These are phyloP conservation scores for Triticum dicoccoides DNA, from an alignment of 176 grass and related monocot genomes.

Conservation along the genomic window DNA sequence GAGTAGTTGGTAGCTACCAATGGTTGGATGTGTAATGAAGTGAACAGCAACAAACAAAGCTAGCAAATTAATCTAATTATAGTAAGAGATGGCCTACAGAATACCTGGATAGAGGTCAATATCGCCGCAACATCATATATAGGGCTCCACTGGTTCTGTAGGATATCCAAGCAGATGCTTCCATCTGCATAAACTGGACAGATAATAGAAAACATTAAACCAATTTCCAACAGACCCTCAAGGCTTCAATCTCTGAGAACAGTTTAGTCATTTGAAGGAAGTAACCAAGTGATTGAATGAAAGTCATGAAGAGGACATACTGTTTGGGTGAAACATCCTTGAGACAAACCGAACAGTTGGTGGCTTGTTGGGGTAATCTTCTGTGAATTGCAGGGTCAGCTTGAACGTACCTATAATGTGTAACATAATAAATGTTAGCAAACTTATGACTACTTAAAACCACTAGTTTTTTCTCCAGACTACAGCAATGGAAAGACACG, in stretches of 20 bases:
- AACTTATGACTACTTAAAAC: background rate
- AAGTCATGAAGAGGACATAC: constrained; percentile 39
- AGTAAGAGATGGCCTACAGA: background rate
- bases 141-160: constrained; percentile 99
- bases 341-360: constrained; percentile 91
- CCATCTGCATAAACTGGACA: constrained; percentile 85
- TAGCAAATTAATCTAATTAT: background rate
- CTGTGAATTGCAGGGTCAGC: constrained; percentile 76
- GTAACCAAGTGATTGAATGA: background rate
- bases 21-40: background rate
- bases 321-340: constrained; percentile 97
- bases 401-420: constrained; percentile 79
- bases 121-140: constrained; percentile 99
- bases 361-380: constrained; percentile 99
- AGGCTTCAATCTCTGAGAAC: background rate
- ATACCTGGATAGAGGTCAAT: constrained; percentile 93
- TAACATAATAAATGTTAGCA: constrained; percentile 9
- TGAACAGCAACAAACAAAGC: background rate
- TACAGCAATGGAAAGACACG: background rate
- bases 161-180: constrained; percentile 96
- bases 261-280: background rate
- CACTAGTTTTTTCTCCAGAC: background rate
- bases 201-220: constrained; percentile 5
- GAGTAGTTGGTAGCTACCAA: background rate
- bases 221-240: background rate